A percentile compares a stretch with the other conserved stretches of the same genome.
Evolutionary conservation across 192 early-diverging fungal species (phyloP).

Genomic region (Geranomyces variabilis): DNA sequence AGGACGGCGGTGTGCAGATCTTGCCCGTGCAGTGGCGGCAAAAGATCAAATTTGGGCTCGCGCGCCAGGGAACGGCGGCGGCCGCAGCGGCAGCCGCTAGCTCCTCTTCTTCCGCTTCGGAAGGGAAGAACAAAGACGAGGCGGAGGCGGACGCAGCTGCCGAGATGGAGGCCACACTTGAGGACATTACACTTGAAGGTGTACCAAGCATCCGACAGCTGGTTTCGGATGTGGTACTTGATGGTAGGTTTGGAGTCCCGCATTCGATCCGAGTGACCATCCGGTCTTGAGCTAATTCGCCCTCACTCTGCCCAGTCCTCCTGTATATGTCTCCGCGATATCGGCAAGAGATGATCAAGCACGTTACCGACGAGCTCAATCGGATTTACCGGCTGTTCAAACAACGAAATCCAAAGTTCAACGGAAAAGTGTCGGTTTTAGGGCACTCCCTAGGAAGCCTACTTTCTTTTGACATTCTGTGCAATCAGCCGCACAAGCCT

Average conservation of each 20-base stretch:
- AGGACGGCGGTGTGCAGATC: conserved; percentile 66
- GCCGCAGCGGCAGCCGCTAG: neutral
- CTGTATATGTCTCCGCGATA: conserved; percentile 86
- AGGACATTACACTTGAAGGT: conserved; percentile 80
- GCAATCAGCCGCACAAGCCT: conserved; percentile 60
- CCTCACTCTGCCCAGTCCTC: conserved; percentile 51
- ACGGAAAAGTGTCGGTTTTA: conserved; percentile 76
- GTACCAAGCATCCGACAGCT: conserved; percentile 79
- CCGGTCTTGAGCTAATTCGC: neutral
- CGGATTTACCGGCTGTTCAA: conserved; percentile 73
- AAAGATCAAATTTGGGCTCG: conserved; percentile 75
- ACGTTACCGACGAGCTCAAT: conserved; percentile 78
- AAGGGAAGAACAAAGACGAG: conserved; percentile 25
- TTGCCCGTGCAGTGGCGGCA: conserved; percentile 85
- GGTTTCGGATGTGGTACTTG: conserved; percentile 81
- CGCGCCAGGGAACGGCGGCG: conserved; percentile 18
- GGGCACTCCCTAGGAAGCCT: conserved; percentile 82
- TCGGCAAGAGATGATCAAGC: conserved; percentile 77
- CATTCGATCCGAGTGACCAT: neutral
- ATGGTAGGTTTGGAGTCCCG: conserved; percentile 59
- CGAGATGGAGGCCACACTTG: conserved; percentile 67
- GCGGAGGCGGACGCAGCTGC: conserved; percentile 55
- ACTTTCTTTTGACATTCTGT: conserved; percentile 77
- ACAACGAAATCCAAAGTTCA: conserved; percentile 74
- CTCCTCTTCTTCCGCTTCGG: neutral